Conservation (phyloP, 768 basidiomycete species). For the Russula sp. region DNA sequence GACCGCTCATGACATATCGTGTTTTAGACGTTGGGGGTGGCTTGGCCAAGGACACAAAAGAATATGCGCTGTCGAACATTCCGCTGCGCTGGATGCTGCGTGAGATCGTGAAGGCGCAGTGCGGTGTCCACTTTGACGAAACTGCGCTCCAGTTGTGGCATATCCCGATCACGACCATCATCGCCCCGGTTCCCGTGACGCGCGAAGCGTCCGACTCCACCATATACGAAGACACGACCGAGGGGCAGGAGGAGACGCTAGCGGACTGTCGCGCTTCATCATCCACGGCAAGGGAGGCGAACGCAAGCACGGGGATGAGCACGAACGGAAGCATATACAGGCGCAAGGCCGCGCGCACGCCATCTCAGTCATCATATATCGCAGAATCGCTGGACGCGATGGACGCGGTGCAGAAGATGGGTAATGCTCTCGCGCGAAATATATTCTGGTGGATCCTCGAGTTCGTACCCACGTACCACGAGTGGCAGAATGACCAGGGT, state of each 20-base stretch:
- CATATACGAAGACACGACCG: background rate
- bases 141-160: slow-evolving; percentile 2
- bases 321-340: too few species aligned
- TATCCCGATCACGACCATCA: slow-evolving; percentile 7
- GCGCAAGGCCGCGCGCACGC: background rate
- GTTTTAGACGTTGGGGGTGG: slow-evolving; percentile 18
- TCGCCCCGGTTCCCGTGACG: background rate
- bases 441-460: slow-evolving; percentile 65
- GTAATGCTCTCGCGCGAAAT: slow-evolving; percentile 42
- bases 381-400: background rate
- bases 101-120: slow-evolving; percentile 15
- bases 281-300: background rate
- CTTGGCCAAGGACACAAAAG: background rate
- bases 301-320: background rate
- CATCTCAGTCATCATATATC: background rate
- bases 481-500: slow-evolving; percentile 50
- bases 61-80: slow-evolving; percentile 15
- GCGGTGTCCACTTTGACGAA: slow-evolving; percentile 13
- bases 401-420: slow-evolving; percentile 40
- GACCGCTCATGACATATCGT: background rate
- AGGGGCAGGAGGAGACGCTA: background rate
- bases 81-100: slow-evolving; percentile 20
- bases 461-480: slow-evolving; percentile 46
- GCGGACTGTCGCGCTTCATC: background rate
- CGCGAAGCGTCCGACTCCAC: background rate